Evolutionary conservation across 345 rosid genomes (phyloP).

Genomic region (Hevea brasiliensis): DNA sequence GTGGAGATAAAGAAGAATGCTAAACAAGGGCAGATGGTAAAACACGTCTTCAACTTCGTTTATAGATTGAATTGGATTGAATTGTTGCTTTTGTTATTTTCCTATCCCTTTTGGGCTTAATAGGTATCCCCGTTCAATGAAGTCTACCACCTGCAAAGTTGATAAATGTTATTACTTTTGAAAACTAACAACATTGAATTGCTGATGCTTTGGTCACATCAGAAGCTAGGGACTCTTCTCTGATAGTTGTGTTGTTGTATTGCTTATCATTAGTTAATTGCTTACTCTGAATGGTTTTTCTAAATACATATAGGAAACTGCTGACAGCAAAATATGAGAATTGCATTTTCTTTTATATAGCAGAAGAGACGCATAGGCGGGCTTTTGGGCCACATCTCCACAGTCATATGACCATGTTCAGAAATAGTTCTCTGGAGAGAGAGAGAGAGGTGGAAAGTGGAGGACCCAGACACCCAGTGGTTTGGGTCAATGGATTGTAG

Average conservation of each 20-base stretch:
- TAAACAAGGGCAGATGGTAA: slow-evolving; percentile 95
- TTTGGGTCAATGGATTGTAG: too few species aligned
- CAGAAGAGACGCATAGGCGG: too few species aligned
- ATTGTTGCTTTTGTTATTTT: neutral
- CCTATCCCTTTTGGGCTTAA: neutral
- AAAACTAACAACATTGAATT: neutral
- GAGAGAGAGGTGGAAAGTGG: too few species aligned
- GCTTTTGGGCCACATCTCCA: too few species aligned
- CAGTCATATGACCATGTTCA: too few species aligned
- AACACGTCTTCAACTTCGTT: slow-evolving; percentile 1
- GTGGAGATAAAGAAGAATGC: slow-evolving; percentile 85
- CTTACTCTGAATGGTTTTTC: neutral
- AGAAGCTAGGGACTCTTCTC: neutral
- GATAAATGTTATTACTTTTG: neutral
- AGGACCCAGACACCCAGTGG: too few species aligned
- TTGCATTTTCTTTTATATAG: too few species aligned
- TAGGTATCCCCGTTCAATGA: neutral
- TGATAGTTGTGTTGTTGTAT: neutral
- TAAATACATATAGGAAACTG: too few species aligned
- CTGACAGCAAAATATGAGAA: too few species aligned
- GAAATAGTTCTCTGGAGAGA: too few species aligned
- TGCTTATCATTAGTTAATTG: neutral
- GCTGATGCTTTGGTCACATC: neutral
- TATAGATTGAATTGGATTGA: neutral
- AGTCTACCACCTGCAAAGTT: neutral